Conservation (phyloP, 108 stramenopile genomes). For the Seminavis robusta region DNA sequence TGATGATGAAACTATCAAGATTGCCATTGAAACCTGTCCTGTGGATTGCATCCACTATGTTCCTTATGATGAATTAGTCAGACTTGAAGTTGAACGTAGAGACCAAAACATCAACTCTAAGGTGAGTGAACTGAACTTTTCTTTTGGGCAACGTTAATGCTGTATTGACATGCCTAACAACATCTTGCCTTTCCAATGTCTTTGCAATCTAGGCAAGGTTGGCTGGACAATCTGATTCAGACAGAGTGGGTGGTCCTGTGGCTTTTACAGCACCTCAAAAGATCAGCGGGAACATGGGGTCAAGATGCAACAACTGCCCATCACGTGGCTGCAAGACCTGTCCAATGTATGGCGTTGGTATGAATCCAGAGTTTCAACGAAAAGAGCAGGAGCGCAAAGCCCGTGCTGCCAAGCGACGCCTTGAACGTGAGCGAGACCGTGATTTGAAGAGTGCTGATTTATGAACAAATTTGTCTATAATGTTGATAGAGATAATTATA, state of each 20-base stretch:
- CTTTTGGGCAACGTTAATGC: too few species aligned
- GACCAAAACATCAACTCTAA: slow-evolving; percentile 86
- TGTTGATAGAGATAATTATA: too few species aligned
- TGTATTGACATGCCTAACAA: too few species aligned
- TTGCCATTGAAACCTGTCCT: slow-evolving; percentile 90
- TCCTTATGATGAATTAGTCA: slow-evolving; percentile 75
- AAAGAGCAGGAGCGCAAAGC: slow-evolving; percentile 60
- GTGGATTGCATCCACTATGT: slow-evolving; percentile 95
- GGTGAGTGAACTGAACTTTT: too few species aligned
- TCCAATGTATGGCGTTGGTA: slow-evolving; percentile 91
- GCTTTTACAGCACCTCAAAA: slow-evolving; percentile 64
- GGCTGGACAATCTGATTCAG: slow-evolving; percentile 31
- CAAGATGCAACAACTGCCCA: slow-evolving; percentile 40
- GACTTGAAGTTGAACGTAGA: slow-evolving; percentile 79
- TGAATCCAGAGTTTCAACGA: slow-evolving; percentile 82
- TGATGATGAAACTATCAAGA: slow-evolving; percentile 75
- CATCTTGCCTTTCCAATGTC: too few species aligned
- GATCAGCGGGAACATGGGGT: slow-evolving; percentile 69
- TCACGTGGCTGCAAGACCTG: slow-evolving; percentile 64
- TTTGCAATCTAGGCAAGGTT: slow-evolving; percentile 54
- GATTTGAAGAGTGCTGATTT: slow-evolving; percentile 92
- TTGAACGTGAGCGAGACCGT: slow-evolving; percentile 74
- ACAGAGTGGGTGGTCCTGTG: too few species aligned
- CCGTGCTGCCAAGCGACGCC: slow-evolving; percentile 46
- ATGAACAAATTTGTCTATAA: too few species aligned